phyloP scores from a whole-genome alignment of 441 rosid species.

The Syzygium malaccense region DNA sequence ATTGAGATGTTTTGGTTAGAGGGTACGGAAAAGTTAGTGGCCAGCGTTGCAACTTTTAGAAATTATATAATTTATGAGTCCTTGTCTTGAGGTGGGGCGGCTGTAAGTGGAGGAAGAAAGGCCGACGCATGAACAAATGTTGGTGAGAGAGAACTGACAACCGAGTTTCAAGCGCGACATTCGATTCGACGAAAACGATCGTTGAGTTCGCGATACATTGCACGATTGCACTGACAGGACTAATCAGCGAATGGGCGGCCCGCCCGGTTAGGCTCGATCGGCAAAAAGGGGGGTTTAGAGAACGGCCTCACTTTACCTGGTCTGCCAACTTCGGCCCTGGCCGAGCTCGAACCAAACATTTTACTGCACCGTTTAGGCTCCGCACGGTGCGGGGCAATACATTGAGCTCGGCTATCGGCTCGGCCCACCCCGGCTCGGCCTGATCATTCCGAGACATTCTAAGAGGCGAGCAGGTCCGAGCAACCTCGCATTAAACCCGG shows the following conservation, averaged over 20 bases:
- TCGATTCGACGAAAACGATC: not conserved
- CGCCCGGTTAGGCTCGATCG: not conserved
- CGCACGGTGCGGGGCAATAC: not conserved
- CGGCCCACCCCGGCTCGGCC: too few relatives aligned
- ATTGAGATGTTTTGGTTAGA: not conserved
- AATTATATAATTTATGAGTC: not conserved
- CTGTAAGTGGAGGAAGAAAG: not conserved
- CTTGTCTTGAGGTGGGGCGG: not conserved
- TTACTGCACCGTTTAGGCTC: not conserved
- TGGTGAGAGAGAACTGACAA: not conserved
- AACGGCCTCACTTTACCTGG: too few relatives aligned
- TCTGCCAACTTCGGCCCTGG: not conserved
- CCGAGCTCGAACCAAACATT: not conserved
- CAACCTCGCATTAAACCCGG: not conserved
- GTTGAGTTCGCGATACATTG: not conserved
- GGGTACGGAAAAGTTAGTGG: not conserved
- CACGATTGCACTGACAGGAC: not conserved
- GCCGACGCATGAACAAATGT: not conserved
- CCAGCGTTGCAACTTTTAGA: not conserved
- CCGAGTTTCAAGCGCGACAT: not conserved
- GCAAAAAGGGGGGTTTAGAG: not conserved
- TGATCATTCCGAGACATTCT: too few relatives aligned
- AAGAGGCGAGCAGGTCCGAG: too few relatives aligned
- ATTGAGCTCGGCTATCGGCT: too few relatives aligned
- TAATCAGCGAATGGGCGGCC: not conserved